Evolutionary conservation across 805 yeast genomes (phyloP).

Genomic region (Saccharomycopsis vini): DNA sequence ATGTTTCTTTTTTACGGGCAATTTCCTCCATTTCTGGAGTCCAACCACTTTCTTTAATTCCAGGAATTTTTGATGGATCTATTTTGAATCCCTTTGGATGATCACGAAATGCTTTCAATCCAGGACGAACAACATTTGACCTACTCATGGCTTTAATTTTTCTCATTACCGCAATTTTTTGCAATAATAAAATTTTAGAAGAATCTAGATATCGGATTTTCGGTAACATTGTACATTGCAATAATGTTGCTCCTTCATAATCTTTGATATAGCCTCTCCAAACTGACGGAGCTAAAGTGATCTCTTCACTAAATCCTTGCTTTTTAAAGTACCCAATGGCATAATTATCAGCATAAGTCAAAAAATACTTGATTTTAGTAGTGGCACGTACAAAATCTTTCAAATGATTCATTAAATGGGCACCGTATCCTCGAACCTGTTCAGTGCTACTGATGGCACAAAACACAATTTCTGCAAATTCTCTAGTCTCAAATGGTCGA

Average conservation of each 20-base stretch:
- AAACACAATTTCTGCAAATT: conserved; percentile 95
- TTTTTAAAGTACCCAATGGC: conserved; percentile 98
- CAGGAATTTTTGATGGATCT: conserved; percentile 85
- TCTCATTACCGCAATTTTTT: conserved; percentile 82
- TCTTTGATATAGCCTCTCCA: conserved; percentile 99
- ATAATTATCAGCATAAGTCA: conserved; percentile 96
- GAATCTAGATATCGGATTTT: conserved; percentile 81
- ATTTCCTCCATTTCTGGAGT: conserved; percentile 95
- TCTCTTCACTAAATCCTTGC: conserved; percentile 96
- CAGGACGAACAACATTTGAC: conserved; percentile 75
- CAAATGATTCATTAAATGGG: conserved; percentile 94
- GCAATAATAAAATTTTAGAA: conserved; percentile 74
- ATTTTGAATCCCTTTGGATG: conserved; percentile 26
- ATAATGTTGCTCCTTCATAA: conserved; percentile 96
- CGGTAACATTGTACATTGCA: conserved; percentile 96
- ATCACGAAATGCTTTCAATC: conserved; percentile 62
- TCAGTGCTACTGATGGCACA: conserved; percentile 97
- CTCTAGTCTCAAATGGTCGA: conserved; percentile 82
- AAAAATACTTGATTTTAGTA: conserved; percentile 72
- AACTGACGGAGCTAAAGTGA: conserved; percentile 68
- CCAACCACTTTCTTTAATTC: conserved; percentile 93
- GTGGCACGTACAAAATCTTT: conserved; percentile 92
- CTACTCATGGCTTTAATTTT: conserved; percentile 74
- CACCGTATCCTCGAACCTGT: conserved; percentile 98
- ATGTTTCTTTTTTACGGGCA: conserved; percentile 89